A percentile compares a stretch with the other conserved stretches of the same genome.
phyloP scores from a whole-genome alignment of 1,139 yeast species.

The Blastobotrys persicus region DNA sequence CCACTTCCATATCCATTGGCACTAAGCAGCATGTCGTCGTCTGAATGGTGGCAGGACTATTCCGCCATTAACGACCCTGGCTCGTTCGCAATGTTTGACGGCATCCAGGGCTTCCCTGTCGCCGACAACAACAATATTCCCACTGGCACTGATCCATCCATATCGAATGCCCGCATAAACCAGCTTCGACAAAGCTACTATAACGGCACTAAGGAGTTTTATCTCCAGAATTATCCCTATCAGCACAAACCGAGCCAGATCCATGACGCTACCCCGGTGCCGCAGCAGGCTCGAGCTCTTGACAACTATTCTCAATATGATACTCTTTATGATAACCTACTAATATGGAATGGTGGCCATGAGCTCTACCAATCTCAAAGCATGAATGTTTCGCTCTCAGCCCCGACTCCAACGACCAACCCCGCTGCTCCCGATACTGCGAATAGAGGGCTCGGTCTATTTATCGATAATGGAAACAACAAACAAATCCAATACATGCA shows the following conservation, averaged over 20 bases:
- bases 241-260: background rate
- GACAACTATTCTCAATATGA: conserved; percentile 4
- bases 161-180: background rate
- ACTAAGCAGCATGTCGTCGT: background rate
- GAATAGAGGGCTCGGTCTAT: background rate
- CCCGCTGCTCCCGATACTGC: no score
- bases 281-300: background rate
- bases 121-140: background rate
- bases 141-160: no score
- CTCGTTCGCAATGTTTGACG: background rate
- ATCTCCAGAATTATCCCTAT: background rate
- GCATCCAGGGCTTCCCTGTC: background rate
- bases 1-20: no score
- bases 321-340: conserved; percentile 2
- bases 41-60: background rate
- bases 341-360: background rate
- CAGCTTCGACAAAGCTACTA: background rate
- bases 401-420: background rate
- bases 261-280: background rate
- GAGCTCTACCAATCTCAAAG: background rate
- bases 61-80: background rate
- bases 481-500: background rate
- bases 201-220: background rate
- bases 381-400: background rate
- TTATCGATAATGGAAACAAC: background rate